A percentile compares a stretch with the other conserved stretches of the same genome.
Evolutionary conservation across 148 eudicot genomes (phyloP).

Genomic region (Rhododendron kiyosumense): DNA sequence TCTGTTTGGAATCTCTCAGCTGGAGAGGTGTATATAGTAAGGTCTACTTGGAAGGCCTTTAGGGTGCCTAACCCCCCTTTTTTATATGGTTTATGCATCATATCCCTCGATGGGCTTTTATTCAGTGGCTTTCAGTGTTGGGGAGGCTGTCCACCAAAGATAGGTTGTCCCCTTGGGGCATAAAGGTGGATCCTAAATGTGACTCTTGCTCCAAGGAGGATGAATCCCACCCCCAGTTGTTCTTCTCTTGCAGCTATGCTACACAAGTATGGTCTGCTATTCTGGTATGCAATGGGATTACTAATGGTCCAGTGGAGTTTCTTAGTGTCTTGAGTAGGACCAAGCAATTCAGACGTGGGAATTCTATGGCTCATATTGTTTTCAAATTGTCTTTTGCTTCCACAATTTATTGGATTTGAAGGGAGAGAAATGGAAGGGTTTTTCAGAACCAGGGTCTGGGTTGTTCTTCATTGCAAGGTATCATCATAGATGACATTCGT

Average conservation of each 20-base stretch:
- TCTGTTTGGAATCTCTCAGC: no score
- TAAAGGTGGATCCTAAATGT: neutral
- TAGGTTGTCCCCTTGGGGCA: neutral
- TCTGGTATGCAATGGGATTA: neutral
- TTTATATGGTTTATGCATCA: no score
- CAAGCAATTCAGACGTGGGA: neutral
- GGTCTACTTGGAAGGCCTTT: no score
- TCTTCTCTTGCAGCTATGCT: neutral
- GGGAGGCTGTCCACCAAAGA: neutral
- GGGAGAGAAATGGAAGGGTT: neutral
- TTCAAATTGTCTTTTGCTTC: neutral
- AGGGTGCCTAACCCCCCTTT: no score
- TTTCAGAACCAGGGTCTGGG: neutral
- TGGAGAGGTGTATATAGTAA: no score
- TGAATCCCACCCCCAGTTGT: neutral
- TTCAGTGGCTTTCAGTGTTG: neutral
- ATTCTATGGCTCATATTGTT: neutral
- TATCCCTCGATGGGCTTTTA: neutral
- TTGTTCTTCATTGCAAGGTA: neutral
- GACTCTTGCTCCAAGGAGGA: neutral
- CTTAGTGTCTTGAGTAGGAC: neutral
- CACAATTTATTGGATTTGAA: neutral
- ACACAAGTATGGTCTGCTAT: neutral
- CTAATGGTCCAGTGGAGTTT: neutral
- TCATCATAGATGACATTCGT: neutral